Evolutionary conservation across 1,139 yeast species (phyloP).

Genomic region (Diutina ranongensis): DNA sequence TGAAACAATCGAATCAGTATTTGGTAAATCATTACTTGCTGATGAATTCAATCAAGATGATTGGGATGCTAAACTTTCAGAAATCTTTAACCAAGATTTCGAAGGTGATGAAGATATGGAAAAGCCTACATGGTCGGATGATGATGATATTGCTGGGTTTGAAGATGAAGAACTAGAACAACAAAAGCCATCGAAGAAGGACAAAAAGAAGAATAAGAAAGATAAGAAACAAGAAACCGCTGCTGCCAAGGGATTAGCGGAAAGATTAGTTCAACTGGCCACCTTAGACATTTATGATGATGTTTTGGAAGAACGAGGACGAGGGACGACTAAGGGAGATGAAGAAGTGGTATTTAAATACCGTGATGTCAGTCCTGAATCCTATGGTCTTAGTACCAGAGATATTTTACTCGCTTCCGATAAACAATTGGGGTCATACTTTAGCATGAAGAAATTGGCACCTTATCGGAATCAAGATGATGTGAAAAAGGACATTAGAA

Average conservation of each 20-base stretch:
- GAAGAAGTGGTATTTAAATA: conserved; percentile 49
- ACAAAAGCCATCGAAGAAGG: conserved; percentile 19
- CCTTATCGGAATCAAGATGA: conserved; percentile 77
- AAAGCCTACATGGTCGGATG: conserved; percentile 14
- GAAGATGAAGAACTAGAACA: conserved; percentile 32
- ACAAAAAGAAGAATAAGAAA: conserved; percentile 3
- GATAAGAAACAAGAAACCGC: conserved; percentile 11
- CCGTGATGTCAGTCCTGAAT: conserved; percentile 91
- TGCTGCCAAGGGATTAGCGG: conserved; percentile 43
- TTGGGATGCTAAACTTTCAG: conserved; percentile 85
- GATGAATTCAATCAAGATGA: conserved; percentile 86
- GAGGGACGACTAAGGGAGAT: conserved; percentile 16
- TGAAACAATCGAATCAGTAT: conserved; percentile 48
- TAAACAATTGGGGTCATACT: conserved; percentile 65
- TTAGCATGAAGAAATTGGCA: conserved; percentile 87
- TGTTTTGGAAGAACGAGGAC: conserved; percentile 53
- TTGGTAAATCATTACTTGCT: conserved; percentile 64
- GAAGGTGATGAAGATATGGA: conserved; percentile 36
- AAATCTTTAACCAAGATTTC: conserved; percentile 74
- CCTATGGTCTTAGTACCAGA: conserved; percentile 74
- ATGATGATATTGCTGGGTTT: conserved; percentile 36
- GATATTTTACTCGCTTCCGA: conserved; percentile 91
- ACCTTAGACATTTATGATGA: conserved; percentile 89
- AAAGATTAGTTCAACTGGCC: conserved; percentile 73
- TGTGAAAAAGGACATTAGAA: conserved; percentile 68